These are phyloP conservation scores for Rasamsonia emersonii DNA, from an alignment of 2,329 filamentous ascomycete species.

Conservation along the genomic window DNA sequence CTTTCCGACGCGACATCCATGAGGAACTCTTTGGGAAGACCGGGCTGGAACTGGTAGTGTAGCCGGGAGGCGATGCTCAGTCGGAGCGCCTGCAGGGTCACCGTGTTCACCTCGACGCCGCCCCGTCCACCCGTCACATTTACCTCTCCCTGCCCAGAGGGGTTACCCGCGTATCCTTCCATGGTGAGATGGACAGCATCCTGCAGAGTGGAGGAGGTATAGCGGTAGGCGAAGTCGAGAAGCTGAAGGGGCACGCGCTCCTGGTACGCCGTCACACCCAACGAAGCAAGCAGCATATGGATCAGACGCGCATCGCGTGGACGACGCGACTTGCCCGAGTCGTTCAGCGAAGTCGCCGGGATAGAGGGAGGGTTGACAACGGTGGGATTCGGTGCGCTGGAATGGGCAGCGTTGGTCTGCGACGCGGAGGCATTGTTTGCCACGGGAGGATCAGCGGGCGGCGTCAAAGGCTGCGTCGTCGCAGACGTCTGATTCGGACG, in stretches of 20 bases:
- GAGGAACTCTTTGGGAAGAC: constrained; percentile 54
- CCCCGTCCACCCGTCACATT: constrained; percentile 26
- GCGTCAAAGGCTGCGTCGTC: constrained; percentile 33
- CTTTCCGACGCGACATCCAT: constrained; percentile 49
- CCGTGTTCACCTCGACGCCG: constrained; percentile 39
- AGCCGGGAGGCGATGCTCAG: constrained; percentile 53
- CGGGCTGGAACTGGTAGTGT: constrained; percentile 52
- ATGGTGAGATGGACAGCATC: constrained; percentile 44
- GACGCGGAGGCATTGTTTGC: constrained; percentile 16
- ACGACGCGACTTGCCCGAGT: constrained; percentile 38
- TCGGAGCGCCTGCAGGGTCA: constrained; percentile 50
- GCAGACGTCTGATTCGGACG: constrained; percentile 22
- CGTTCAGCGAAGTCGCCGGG: constrained; percentile 37
- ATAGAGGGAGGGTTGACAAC: constrained; percentile 25
- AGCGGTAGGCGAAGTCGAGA: constrained; percentile 46
- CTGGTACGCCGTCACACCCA: constrained; percentile 43
- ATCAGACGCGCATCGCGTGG: constrained; percentile 44
- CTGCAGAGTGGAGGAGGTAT: constrained; percentile 44
- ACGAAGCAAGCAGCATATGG: constrained; percentile 42
- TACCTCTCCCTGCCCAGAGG: constrained; percentile 16
- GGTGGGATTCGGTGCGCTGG: constrained; percentile 12
- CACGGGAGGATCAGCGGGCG: constrained; percentile 32
- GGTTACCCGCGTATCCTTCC: constrained; percentile 40
- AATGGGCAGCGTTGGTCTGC: constrained; percentile 14
- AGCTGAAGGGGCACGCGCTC: constrained; percentile 45